Percentiles rank a stretch among this genome's conserved stretches.
These are phyloP conservation scores for Scytalidium sp. DNA, from an alignment of 2,329 filamentous ascomycete species.

Conservation along the genomic window DNA sequence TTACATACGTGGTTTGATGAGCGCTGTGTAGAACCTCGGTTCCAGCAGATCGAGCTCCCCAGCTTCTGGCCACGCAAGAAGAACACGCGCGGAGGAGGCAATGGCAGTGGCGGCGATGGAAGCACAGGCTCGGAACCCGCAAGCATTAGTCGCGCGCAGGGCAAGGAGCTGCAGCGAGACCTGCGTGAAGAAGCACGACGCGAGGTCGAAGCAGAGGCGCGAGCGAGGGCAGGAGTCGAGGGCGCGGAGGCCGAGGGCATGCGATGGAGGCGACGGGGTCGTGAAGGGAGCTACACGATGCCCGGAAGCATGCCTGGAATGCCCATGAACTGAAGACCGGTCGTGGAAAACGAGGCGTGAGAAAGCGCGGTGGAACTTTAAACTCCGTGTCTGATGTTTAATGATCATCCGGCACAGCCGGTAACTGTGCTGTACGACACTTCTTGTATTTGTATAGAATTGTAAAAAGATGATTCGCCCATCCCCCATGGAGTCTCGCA, in stretches of 20 bases:
- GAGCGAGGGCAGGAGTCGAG: slow-evolving; percentile 16
- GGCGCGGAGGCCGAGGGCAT: slow-evolving; percentile 29
- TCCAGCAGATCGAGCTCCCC: slow-evolving; percentile 82
- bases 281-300: slow-evolving; percentile 31
- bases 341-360: not conserved
- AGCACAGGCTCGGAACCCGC: slow-evolving; percentile 20
- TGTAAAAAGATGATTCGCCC: too few species aligned
- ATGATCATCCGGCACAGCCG: too few species aligned
- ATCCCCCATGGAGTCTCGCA: too few species aligned
- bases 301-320: slow-evolving; percentile 31
- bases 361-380: too few species aligned
- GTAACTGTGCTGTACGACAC: too few species aligned
- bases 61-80: slow-evolving; percentile 81
- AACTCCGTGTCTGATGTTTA: too few species aligned
- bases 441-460: too few species aligned
- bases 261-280: slow-evolving; percentile 28
- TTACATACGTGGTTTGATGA: slow-evolving; percentile 88
- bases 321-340: slow-evolving; percentile 2
- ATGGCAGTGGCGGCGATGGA: slow-evolving; percentile 35
- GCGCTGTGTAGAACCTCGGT: slow-evolving; percentile 78
- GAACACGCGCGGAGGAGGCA: slow-evolving; percentile 74
- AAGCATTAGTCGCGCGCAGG: slow-evolving; percentile 51
- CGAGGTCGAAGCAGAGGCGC: slow-evolving; percentile 36
- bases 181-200: slow-evolving; percentile 47
- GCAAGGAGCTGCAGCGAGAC: slow-evolving; percentile 50